Base-by-base conservation (phyloP, 306 rosid species). In the Acacia crassicarpa region DNA sequence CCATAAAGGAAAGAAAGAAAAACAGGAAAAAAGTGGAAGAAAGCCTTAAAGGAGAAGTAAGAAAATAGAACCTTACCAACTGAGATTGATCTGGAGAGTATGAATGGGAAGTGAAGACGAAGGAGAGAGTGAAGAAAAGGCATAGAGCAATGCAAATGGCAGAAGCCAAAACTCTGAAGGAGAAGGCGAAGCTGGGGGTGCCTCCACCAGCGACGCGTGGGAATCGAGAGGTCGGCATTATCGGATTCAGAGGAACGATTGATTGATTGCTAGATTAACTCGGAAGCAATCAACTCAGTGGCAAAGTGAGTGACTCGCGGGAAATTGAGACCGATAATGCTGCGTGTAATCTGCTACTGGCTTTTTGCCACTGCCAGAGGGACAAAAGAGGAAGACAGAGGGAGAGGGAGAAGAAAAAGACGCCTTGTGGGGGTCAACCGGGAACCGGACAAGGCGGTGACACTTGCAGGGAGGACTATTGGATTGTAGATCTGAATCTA, bases 41-140 rank as follows among this genome's bases (percentile, higher is more conserved):
- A 38, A 49, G 59, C 12, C 20, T 13, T 0, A 0, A 0, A 48
- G 45, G 9, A 67, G 19, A 27, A 78, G 79, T 22, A 54, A 83
- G 16, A 16, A 66, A 62, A 25, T 5, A 54, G 72, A 6, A 78
- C 56, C 90, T 89, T 84, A 94, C 94, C 40, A 46, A 74, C 87
- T 75, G 32, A 25, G 49, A 53, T 69, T 84, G 89, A 67, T 81
- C 46, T 13, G 94, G 56, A 40, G 97, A 43, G 86, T 79, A 74
- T 12, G 93, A 69, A 65, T 72, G 68, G 45, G 84, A 19, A 61
- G 94, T 72, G 91, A 86, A 82, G 88, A 88, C 25, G 80, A 89
- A 87, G 17, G 93, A 88, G 86, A 88, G 43, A 73, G 88, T 19
- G 89, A 91, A 62, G 81, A 91, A 72, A 79, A 87, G 67, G 87